Conservation (phyloP, 1,284 basidiomycete genomes). For the Trichosporon asahii region DNA sequence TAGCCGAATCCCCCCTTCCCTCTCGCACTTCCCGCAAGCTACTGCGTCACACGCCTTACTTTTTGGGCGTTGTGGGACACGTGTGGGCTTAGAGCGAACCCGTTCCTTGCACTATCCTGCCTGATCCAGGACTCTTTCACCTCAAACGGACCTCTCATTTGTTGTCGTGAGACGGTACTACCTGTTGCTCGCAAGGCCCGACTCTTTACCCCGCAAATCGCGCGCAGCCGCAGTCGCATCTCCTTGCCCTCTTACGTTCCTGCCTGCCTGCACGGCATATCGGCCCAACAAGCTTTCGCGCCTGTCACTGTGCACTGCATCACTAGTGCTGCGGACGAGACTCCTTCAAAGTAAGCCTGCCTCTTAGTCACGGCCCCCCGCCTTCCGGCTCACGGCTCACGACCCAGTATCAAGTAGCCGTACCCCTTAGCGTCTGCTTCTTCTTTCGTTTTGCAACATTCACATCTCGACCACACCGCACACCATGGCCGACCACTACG, state of each 20-base stretch:
- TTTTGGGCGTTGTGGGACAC: not conserved
- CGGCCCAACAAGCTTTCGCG: slow-evolving; percentile 1
- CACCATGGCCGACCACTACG: slow-evolving; percentile 10
- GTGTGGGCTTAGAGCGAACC: not conserved
- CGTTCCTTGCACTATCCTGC: not conserved
- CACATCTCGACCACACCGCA: not conserved
- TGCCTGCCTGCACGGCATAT: not conserved
- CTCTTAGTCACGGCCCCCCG: not conserved
- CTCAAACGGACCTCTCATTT: not conserved
- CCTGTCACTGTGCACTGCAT: not conserved
- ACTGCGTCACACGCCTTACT: not conserved
- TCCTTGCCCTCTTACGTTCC: not conserved
- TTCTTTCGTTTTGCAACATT: not conserved
- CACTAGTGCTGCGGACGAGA: not conserved
- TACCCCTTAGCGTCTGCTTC: not conserved
- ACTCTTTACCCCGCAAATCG: not conserved
- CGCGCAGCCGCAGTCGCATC: slow-evolving; percentile 1
- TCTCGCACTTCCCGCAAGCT: not conserved
- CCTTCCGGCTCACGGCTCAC: not conserved
- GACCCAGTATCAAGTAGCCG: not conserved
- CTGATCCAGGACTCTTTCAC: not conserved
- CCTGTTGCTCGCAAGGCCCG: not conserved
- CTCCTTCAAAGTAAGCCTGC: not conserved
- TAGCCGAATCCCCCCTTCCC: not conserved
- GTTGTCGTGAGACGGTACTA: not conserved